phyloP scores from a whole-genome alignment of 495 filamentous ascomycete genomes.

The Aspergillus ellipticus region DNA sequence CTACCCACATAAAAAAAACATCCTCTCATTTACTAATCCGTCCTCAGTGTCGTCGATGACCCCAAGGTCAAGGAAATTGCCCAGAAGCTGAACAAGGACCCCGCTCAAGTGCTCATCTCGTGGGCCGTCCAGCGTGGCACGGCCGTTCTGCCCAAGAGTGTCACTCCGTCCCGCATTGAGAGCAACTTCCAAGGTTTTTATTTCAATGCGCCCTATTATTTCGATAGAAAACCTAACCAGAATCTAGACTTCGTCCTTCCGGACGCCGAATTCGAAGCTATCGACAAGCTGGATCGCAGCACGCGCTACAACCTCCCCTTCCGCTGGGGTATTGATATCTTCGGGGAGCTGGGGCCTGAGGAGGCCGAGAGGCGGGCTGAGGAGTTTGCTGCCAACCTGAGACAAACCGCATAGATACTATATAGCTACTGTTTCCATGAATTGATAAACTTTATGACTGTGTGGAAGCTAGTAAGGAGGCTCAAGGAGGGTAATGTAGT shows the following conservation, averaged over 20 bases:
- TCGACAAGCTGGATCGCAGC: conserved; percentile 44
- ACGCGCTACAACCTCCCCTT: conserved; percentile 50
- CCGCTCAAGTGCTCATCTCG: conserved; percentile 67
- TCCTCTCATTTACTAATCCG: background rate
- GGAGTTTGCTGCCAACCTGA: conserved; percentile 40
- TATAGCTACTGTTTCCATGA: too few relatives aligned
- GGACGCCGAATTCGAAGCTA: conserved; percentile 40
- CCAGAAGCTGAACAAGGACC: conserved; percentile 65
- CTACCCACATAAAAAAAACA: conserved; percentile 3
- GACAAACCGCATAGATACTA: conserved; percentile 9
- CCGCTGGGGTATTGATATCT: conserved; percentile 49
- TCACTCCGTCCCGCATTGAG: conserved; percentile 53
- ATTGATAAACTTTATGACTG: too few relatives aligned
- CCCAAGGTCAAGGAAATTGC: conserved; percentile 55
- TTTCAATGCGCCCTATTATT: background rate
- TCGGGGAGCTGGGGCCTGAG: conserved; percentile 44
- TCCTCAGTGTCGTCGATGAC: conserved; percentile 52
- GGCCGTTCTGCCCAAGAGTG: conserved; percentile 58
- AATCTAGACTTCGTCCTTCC: conserved; percentile 44
- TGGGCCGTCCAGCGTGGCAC: conserved; percentile 79
- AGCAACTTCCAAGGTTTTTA: conserved; percentile 51
- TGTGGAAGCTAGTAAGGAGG: too few relatives aligned
- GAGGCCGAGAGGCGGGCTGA: conserved; percentile 42
- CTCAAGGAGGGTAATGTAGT: too few relatives aligned
- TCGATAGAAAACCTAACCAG: conserved; percentile 1